Percentiles rank a stretch among this genome's conserved stretches.
These are phyloP conservation scores for Esteya vermicola DNA, from an alignment of 2,329 filamentous ascomycete species.

Conservation along the genomic window DNA sequence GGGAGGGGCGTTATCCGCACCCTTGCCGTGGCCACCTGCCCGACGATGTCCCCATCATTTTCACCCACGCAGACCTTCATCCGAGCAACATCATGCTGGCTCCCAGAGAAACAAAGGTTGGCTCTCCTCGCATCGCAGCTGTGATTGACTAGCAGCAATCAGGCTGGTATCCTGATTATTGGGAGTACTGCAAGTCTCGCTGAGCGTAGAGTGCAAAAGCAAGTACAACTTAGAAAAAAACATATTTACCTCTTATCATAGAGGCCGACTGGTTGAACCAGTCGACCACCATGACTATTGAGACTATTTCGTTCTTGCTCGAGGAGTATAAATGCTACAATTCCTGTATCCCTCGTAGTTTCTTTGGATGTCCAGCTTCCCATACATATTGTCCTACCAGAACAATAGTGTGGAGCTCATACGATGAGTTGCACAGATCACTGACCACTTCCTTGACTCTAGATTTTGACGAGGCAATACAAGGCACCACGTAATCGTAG, in stretches of 20 bases:
- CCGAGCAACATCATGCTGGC: conserved; percentile 19
- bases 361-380: too few species aligned
- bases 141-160: conserved; percentile 21
- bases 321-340: too few species aligned
- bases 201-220: not conserved
- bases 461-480: too few species aligned
- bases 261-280: too few species aligned
- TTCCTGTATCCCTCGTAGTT: too few species aligned
- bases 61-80: conserved; percentile 21
- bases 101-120: conserved; percentile 3
- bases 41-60: conserved; percentile 16
- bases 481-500: too few species aligned
- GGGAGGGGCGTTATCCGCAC: conserved; percentile 7
- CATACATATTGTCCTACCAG: too few species aligned
- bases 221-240: not conserved
- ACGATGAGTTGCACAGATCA: too few species aligned
- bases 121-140: conserved; percentile 11
- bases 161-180: too few species aligned
- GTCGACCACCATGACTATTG: not conserved
- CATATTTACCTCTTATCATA: not conserved
- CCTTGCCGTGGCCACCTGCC: conserved; percentile 12
- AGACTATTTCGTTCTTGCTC: not conserved
- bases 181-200: conserved; percentile 16
- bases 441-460: too few species aligned
- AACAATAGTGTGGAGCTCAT: too few species aligned